Conservation (phyloP, 2,329 filamentous ascomycete genomes). For the Macroventuria anomochaeta region DNA sequence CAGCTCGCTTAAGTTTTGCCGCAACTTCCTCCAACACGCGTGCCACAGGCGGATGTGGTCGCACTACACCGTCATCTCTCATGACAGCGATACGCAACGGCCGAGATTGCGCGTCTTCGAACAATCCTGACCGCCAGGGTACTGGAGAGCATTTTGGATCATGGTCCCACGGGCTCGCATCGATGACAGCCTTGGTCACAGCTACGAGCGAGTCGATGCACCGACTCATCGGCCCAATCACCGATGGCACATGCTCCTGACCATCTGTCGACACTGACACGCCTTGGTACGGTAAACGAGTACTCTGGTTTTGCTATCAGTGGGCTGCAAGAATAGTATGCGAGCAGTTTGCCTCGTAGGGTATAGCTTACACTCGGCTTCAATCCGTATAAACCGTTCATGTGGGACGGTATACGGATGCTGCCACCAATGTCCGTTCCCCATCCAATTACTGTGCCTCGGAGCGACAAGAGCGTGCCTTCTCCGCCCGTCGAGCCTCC, state of each 20-base stretch:
- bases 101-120: slow-evolving; percentile 49
- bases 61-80: slow-evolving; percentile 62
- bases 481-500: slow-evolving; percentile 68
- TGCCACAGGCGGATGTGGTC: slow-evolving; percentile 60
- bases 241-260: slow-evolving; percentile 69
- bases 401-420: slow-evolving; percentile 65
- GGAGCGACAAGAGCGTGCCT: slow-evolving; percentile 61
- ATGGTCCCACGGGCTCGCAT: slow-evolving; percentile 59
- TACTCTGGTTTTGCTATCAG: slow-evolving; percentile 52
- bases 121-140: slow-evolving; percentile 60
- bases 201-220: slow-evolving; percentile 58
- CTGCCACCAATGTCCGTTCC: slow-evolving; percentile 66
- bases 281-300: slow-evolving; percentile 63
- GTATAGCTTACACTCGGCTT: slow-evolving; percentile 53
- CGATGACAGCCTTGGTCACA: slow-evolving; percentile 57
- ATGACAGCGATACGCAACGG: slow-evolving; percentile 60
- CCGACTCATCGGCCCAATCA: slow-evolving; percentile 66
- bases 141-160: slow-evolving; percentile 63
- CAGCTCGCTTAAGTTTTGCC: slow-evolving; percentile 51
- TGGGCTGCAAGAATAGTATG: not conserved
- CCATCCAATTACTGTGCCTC: slow-evolving; percentile 62
- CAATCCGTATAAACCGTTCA: slow-evolving; percentile 64
- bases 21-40: slow-evolving; percentile 54
- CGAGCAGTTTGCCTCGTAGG: not conserved
- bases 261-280: slow-evolving; percentile 68